Base-by-base conservation (phyloP, 2,329 filamentous ascomycete genomes). In the Fusarium sp. region DNA sequence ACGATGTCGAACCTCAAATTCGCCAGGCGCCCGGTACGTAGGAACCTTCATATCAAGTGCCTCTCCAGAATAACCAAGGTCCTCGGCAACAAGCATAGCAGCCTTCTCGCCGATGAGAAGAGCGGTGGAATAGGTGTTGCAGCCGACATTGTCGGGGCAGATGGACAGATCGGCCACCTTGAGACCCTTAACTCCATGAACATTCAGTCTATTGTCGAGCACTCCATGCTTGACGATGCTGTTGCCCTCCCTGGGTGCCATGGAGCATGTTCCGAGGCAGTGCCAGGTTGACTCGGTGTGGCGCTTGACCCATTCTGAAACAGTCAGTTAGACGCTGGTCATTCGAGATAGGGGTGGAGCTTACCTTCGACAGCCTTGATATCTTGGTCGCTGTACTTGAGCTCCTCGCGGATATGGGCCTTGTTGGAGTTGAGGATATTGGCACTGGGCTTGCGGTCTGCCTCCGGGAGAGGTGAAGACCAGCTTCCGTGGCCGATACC, bases 181-280 rank as follows among this genome's bases (percentile, higher is more conserved):
- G 72, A 94, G 85, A 17, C 89, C 88, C 82, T 92, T 85, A 68
- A 93, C 90, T 51, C 90, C 91, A 75, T 93, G 90, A 4, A 94
- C 91, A 70, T 93, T 93, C 56, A 94, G 84, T 62, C 91, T 87
- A 78, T 92, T 90, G 75, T 94, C 91, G 37, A 94, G 80, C 1
- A 94, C 91, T 62, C 91, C 91, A 73, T 93, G 90, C 81, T 91
- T 92, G 77, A 94, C 91, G 73, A 94, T 92, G 73, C 86, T 89
- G 82, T 93, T 94, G 62, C 92, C 92, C 73, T 93, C 86, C 62
- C 81, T 85, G 6, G 92, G 92, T 0, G 90, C 91, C 90, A 94
- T 94, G 52, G 88, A 92, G 80, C 90, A 93, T 2, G 91, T 93
- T 79, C 84, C 84, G 15, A 86, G 77, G 39, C 62, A 65, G 58